Conservation (phyloP, 1,284 basidiomycete genomes). For the Hymenochaete sp. region DNA sequence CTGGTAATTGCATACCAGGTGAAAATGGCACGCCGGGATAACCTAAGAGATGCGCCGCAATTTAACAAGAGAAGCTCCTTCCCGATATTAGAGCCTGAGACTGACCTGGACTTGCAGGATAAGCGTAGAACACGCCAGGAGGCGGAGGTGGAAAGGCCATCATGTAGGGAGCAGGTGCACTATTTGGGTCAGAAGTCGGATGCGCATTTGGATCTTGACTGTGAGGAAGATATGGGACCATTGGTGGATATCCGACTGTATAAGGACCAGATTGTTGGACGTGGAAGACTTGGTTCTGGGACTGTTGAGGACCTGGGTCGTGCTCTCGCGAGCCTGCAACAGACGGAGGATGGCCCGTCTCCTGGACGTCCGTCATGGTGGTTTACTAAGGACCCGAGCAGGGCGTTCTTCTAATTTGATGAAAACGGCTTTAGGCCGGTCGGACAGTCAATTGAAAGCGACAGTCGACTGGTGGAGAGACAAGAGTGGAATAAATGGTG, state of each 20-base stretch:
- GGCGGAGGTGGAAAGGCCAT: constrained; percentile 40
- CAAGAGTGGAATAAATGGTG: too few relatives aligned
- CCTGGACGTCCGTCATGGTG: constrained; percentile 9
- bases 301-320: constrained; percentile 22
- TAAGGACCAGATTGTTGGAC: constrained; percentile 37
- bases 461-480: too few relatives aligned
- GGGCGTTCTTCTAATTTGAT: too few relatives aligned
- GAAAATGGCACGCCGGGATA: constrained; percentile 29
- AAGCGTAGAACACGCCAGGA: constrained; percentile 60
- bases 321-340: constrained; percentile 20
- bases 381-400: neutral
- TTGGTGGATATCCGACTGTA: constrained; percentile 40
- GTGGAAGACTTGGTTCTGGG: constrained; percentile 31
- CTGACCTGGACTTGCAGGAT: constrained; percentile 30
- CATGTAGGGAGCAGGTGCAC: constrained; percentile 39
- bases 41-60: constrained; percentile 6
- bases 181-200: constrained; percentile 31
- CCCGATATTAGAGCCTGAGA: neutral
- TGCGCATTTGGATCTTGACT: constrained; percentile 31
- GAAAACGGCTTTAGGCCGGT: too few relatives aligned
- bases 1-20: constrained; percentile 34
- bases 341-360: constrained; percentile 4
- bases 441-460: too few relatives aligned
- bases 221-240: constrained; percentile 37
- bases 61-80: constrained; percentile 2